Evolutionary conservation across 2,329 filamentous ascomycete species (phyloP).

Genomic region (Monilinia polystroma): DNA sequence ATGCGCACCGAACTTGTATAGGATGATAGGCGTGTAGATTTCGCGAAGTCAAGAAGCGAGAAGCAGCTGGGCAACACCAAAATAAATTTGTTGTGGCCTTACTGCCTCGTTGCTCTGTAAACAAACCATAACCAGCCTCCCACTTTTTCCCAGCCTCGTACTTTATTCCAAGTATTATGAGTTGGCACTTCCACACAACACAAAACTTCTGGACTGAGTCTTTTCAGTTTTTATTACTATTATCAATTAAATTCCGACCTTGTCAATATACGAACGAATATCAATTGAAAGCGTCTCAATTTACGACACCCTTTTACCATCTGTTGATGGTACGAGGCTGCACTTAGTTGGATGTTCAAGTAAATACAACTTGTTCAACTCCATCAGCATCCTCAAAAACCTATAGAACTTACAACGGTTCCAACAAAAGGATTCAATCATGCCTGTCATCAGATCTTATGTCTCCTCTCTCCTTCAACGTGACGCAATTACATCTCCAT

Average conservation of each 20-base stretch:
- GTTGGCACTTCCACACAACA: slow-evolving; percentile 15
- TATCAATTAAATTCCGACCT: not conserved
- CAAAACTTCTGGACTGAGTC: not conserved
- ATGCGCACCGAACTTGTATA: not conserved
- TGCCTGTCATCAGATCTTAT: slow-evolving; percentile 36
- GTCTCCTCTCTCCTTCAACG: slow-evolving; percentile 33
- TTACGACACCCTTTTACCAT: slow-evolving; percentile 12
- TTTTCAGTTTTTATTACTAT: not conserved
- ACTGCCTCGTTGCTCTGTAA: slow-evolving; percentile 21
- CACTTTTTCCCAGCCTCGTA: slow-evolving; percentile 23
- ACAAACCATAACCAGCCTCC: slow-evolving; percentile 21
- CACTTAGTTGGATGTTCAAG: slow-evolving; percentile 19
- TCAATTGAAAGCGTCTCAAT: not conserved
- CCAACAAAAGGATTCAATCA: slow-evolving; percentile 23
- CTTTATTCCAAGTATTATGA: slow-evolving; percentile 18
- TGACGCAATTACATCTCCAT: slow-evolving; percentile 12
- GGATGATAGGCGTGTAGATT: not conserved
- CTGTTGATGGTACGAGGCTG: slow-evolving; percentile 14
- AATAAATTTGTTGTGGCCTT: not conserved
- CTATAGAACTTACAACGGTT: not conserved
- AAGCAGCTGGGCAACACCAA: not conserved
- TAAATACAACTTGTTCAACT: slow-evolving; percentile 1
- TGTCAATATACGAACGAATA: not conserved
- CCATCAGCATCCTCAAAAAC: slow-evolving; percentile 1
- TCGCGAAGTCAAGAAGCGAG: not conserved